These are phyloP conservation scores for Fusarium sp. DNA, from an alignment of 2,329 filamentous ascomycete species.

Conservation along the genomic window DNA sequence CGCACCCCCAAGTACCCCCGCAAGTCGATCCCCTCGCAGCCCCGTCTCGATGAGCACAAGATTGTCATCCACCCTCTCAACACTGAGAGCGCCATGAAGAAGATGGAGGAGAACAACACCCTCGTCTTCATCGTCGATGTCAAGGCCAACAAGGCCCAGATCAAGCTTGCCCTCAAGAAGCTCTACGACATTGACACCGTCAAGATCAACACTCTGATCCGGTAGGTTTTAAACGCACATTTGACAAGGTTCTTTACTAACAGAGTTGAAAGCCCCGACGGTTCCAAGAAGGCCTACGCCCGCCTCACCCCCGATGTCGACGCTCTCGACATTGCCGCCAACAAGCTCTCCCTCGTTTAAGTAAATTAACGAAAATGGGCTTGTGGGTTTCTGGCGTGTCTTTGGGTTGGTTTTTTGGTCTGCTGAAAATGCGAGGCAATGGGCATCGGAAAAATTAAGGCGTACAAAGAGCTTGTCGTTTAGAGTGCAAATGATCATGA, in stretches of 20 bases:
- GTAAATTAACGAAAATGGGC: conserved; percentile 38
- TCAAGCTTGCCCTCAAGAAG: conserved; percentile 98
- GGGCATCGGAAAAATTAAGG: conserved; percentile 52
- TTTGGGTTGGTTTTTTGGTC: conserved; percentile 51
- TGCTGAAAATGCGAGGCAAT: conserved; percentile 52
- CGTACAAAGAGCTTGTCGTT: conserved; percentile 52
- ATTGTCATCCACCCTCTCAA: conserved; percentile 98
- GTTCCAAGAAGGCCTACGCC: conserved; percentile 98
- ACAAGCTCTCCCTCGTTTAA: conserved; percentile 99
- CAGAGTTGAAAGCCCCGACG: conserved; percentile 77
- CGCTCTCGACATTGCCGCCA: conserved; percentile 98
- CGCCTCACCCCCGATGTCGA: conserved; percentile 96
- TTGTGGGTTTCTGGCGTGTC: conserved; percentile 51
- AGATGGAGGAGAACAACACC: conserved; percentile 99
- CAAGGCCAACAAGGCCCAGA: conserved; percentile 99
- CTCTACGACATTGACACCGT: conserved; percentile 97
- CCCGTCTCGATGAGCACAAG: conserved; percentile 97
- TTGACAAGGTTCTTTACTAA: conserved; percentile 20
- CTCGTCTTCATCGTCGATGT: conserved; percentile 97
- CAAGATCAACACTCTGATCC: conserved; percentile 99
- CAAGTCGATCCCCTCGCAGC: conserved; percentile 90
- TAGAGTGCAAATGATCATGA: conserved; percentile 51
- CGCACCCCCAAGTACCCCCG: conserved; percentile 95
- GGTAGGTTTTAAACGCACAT: conserved; percentile 59
- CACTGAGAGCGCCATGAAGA: conserved; percentile 99